Percentiles rank a stretch among this genome's conserved stretches.
Evolutionary conservation across 768 basidiomycete genomes (phyloP).

Genomic region (Trametes punicea): DNA sequence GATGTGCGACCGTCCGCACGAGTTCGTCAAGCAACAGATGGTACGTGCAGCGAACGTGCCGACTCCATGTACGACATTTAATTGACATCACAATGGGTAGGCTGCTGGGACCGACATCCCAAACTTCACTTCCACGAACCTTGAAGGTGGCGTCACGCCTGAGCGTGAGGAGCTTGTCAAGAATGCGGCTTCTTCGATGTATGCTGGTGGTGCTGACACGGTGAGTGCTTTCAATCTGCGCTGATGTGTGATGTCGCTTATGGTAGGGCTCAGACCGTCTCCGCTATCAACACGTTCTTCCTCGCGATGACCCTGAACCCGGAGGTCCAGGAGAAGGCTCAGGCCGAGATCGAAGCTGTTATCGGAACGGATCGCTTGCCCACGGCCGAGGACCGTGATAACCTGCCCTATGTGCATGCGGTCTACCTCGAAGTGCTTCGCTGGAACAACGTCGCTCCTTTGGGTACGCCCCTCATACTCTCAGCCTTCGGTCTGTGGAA

Average conservation of each 20-base stretch:
- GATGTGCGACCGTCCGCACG: conserved; percentile 33
- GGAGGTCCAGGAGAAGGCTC: conserved; percentile 29
- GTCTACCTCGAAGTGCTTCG: conserved; percentile 28
- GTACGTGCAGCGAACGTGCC: conserved; percentile 27
- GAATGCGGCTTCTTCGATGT: conserved; percentile 45
- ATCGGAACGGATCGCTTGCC: conserved; percentile 30
- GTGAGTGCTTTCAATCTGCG: conserved; percentile 24
- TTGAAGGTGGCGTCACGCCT: conserved; percentile 45
- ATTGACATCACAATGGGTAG: conserved; percentile 31
- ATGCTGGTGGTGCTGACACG: conserved; percentile 36
- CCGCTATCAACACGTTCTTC: conserved; percentile 30
- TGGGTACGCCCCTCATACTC: conserved; percentile 14
- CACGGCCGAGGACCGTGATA: conserved; percentile 22
- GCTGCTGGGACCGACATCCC: conserved; percentile 52
- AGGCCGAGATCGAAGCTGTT: conserved; percentile 32
- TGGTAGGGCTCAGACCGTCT: conserved; percentile 29
- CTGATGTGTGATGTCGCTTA: neutral
- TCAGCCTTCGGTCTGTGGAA: too few relatives aligned
- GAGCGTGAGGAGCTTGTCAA: conserved; percentile 64
- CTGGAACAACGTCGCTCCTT: conserved; percentile 30
- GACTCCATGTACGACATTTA: neutral
- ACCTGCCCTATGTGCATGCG: conserved; percentile 28
- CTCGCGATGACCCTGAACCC: conserved; percentile 33
- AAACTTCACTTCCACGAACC: conserved; percentile 57
- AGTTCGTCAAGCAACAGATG: conserved; percentile 32